Base-by-base conservation (phyloP, 1,139 yeast genomes). In the Yamadazyma membranifaciens region DNA sequence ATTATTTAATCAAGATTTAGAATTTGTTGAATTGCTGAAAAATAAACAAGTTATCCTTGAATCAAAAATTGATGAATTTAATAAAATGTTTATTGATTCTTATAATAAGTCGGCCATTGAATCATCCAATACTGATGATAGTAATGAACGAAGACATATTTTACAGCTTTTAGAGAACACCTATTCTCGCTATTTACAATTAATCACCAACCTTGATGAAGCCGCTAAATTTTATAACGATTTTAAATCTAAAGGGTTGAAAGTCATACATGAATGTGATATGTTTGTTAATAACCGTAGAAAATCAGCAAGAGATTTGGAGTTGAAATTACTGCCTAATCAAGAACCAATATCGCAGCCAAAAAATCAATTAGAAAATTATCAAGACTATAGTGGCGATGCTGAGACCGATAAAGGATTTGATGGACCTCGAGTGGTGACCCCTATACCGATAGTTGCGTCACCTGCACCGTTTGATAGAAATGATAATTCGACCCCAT, bases 141-240 rank as follows among this genome's bases (percentile, higher is more conserved):
- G 34, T 25, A 16, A 27, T 42, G 61, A 65, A 20, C 63, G 91
- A 27, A 77, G 74, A 40, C 63, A 65, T 26, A 74, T 75, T 1
- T 59, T 86, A 34, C 82, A 79, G 42, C 63, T 61, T 2, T 58
- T 87, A 22, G 87, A 83, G 43, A 59, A 65, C 3, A 80, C 78
- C 0, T 80, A 72, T 51, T 60, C 69, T 25, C 73, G 76, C 44
- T 86, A 70, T 52, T 57, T 69, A 33, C 88, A 82, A 50, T 65
- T 87, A 6, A 59, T 74, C 15, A 64, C 72, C 13, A 85, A 87
- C 52, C 58, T 88, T 31, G 74, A 75, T 31, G 87, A 85, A 50
- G 97, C 95, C 0, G 56, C 78, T 0, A 72, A 73, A 42, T 89
- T 88, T 56, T 89, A 89, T 61, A 71, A 71, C 38, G 84, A 81